Base-by-base conservation (phyloP, 2,329 filamentous ascomycete genomes). In the Fusarium solani-melongenae region DNA sequence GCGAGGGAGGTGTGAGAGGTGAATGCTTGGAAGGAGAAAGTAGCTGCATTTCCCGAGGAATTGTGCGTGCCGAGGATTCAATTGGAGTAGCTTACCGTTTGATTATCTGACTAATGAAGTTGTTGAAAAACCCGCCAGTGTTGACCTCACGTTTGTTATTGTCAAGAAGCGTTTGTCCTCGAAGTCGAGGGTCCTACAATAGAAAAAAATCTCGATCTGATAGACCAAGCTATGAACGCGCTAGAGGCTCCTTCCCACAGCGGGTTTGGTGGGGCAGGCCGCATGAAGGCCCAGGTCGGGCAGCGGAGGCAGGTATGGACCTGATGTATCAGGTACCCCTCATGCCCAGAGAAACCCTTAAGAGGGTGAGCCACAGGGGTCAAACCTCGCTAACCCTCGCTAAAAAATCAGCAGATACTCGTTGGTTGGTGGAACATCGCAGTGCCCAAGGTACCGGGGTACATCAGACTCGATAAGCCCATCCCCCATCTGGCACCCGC, bases 201-300 rank as follows among this genome's bases (percentile, higher is more conserved):
- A 15, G 46, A 46, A 69, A 69, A 74, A 74, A 73, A 53, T 68
- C 60, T 74, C 67, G 64, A 71, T 62, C 38, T 58, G 60, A 56
- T 74, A 57, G 57, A 46, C 31, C 41, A 31, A 55, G 38, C 70
- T 51, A 56, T 31, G 31, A 33, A 27, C 62, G 62, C 59, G 64
- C 70, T 59, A 67, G 66, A 39, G 34, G 22, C 22, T 61, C 55
- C 44, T 62, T 38, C 56, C 57, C 31, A 62, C 63, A 62, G 63
- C 57, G 63, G 63, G 46, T 36, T 64, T 55, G 60, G 46, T 24
- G 46, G 36, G 41, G 51, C 51, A 34, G 31, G 31, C 31, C 24
- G 51, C 51, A 56, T 56, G 31, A 56, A 36, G 14, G 34, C 14
- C 34, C 33, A 17, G 34, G 34, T 36, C 34, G 34, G 41, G 44